Conservation (phyloP, 305 asterid genomes). For the Solanum hybrid region DNA sequence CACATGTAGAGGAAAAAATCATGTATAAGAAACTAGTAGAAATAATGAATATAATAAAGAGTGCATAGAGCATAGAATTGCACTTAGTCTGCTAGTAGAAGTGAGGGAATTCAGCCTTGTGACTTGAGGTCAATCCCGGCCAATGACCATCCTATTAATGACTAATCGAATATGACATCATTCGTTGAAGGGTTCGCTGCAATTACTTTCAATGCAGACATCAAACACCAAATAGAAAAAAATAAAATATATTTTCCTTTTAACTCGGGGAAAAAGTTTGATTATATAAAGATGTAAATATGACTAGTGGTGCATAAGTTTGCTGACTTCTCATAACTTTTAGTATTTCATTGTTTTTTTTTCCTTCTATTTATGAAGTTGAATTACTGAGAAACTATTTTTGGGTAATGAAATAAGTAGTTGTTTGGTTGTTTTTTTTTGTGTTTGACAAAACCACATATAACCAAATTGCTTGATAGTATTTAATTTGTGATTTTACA, state of each 20-base stretch:
- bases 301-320: background rate
- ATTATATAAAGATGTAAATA: background rate
- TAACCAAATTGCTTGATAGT: background rate
- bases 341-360: background rate
- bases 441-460: background rate
- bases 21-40: too few species aligned
- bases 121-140: background rate
- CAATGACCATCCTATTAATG: background rate
- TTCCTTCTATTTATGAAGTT: background rate
- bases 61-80: background rate
- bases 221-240: background rate
- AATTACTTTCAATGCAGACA: background rate
- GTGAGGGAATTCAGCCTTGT: background rate
- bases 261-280: fast-evolving
- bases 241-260: background rate
- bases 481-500: background rate
- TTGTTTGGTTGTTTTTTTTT: background rate
- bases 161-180: background rate
- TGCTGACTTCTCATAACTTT: background rate
- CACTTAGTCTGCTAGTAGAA: background rate
- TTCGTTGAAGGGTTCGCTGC: background rate
- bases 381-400: background rate
- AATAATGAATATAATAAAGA: too few species aligned
- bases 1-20: background rate
- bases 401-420: background rate